Percentiles rank a stretch among this genome's conserved stretches.
phyloP scores from a whole-genome alignment of 225 moss, liverwort and hornwort species.

The Straminergon stramineum region DNA sequence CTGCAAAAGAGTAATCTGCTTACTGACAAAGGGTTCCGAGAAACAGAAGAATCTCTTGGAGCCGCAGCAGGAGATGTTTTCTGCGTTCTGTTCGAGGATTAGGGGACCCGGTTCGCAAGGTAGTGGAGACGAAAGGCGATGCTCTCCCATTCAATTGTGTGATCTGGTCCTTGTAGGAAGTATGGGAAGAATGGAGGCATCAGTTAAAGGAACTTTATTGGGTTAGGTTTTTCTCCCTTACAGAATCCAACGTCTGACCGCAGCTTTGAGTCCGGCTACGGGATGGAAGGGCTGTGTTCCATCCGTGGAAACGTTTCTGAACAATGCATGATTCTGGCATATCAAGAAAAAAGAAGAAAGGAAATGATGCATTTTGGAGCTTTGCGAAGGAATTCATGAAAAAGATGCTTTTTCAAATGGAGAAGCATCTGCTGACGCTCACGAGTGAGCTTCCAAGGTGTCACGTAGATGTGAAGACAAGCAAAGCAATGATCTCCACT shows the following conservation, averaged over 20 bases:
- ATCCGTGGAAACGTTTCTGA: constrained; percentile 11
- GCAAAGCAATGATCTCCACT: background rate
- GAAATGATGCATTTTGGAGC: background rate
- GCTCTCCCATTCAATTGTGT: background rate
- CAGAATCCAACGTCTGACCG: constrained; percentile 32
- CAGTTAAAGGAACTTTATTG: constrained; percentile 12
- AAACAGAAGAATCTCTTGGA: background rate
- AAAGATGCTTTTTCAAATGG: background rate
- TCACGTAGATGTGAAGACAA: background rate
- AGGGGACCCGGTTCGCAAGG: background rate
- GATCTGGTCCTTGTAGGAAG: constrained; percentile 19
- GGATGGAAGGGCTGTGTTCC: constrained; percentile 35
- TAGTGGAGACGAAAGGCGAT: background rate
- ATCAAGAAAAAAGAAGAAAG: no score
- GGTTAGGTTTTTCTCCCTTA: constrained; percentile 43
- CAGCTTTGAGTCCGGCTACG: constrained; percentile 15
- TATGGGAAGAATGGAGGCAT: background rate
- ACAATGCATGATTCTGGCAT: background rate
- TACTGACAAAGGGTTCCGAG: background rate
- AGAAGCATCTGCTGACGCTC: background rate
- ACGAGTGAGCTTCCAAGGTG: constrained; percentile 21
- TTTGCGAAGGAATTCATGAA: background rate
- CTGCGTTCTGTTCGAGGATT: background rate
- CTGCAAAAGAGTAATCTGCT: constrained; percentile 7
- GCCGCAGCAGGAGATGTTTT: constrained; percentile 1